Evolutionary conservation across 805 yeast genomes (phyloP), one percentile per base, ranked within the genome.

Genomic region (Ogataea polymorpha): DNA sequence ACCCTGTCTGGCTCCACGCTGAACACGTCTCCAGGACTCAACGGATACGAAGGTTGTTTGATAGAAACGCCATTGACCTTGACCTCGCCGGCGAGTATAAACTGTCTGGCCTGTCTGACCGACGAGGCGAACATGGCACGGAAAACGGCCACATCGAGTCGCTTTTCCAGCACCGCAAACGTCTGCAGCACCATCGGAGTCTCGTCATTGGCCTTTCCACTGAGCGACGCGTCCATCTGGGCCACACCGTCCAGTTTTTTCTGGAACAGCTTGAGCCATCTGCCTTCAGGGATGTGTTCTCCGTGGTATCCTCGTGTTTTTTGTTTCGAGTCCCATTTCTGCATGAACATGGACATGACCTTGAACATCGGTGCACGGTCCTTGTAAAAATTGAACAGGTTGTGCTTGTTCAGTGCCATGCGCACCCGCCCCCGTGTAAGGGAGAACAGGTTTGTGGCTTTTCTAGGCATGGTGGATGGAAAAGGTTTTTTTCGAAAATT

Each of bases 301-400:
- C 99, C 99, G 62, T 91, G 99, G 63, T 91, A 91, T 1, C 91
- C 83, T 66, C 99, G 79, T 6, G 97, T 82, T 59, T 90, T 96
- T 59, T 80, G 83, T 63, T 93, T 91, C 37, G 96, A 82, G 6
- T 74, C 67, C 91, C 96, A 93, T 66, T 89, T 88, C 64, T 91
- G 96, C 65, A 87, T 96, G 66, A 74, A 93, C 44, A 87, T 70
- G n/a, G 95, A 79, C 64, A 77, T 76, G 4, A 79, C 72, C 47
- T 71, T 68, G 58, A 75, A 76, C 40, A 62, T 68, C 18, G 63
- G 62, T 45, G 71, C 72, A 34, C 79, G 72, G 63, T 83, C 86
- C 71, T 89, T 84, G 72, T 83, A 80, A 55, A 89, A 60, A 58
- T 93, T 93, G 77, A 87, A 93, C 61, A 93, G 70, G 62, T 91